Conservation (phyloP, 1,139 yeast genomes). For the Ogataea hybrid region DNA sequence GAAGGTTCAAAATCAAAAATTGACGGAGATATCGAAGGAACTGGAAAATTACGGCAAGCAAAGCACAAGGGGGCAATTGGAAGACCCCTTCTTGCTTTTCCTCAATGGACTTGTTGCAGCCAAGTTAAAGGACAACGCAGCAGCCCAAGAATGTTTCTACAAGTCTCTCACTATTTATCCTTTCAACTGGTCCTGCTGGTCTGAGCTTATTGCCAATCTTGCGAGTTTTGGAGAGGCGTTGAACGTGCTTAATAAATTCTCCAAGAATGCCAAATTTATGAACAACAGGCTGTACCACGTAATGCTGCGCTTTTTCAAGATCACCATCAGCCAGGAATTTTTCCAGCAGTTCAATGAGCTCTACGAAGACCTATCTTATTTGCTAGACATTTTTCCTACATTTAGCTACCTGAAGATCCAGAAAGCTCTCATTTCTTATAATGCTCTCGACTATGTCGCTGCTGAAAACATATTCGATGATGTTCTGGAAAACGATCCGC, state of each 20-base stretch:
- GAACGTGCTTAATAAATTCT: conserved; percentile 42
- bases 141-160: conserved; percentile 60
- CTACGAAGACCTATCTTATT: conserved; percentile 44
- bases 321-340: conserved; percentile 75
- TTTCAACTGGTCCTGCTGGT: conserved; percentile 94
- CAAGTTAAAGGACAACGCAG: conserved; percentile 55
- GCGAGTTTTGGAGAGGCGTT: conserved; percentile 63
- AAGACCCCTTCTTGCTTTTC: conserved; percentile 67
- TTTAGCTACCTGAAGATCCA: conserved; percentile 78
- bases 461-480: conserved; percentile 81
- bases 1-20: conserved; percentile 23
- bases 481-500: conserved; percentile 74
- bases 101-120: conserved; percentile 64
- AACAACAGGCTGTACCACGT: conserved; percentile 28
- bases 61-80: conserved; percentile 28
- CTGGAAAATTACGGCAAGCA: conserved; percentile 38
- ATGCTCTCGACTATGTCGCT: conserved; percentile 72
- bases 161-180: conserved; percentile 66
- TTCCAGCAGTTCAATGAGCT: conserved; percentile 62
- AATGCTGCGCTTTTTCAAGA: conserved; percentile 69
- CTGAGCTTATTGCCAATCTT: conserved; percentile 68
- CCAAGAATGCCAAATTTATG: conserved; percentile 32
- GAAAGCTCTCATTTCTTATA: conserved; percentile 76
- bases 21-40: conserved; percentile 40
- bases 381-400: conserved; percentile 59